phyloP scores from a whole-genome alignment of 2,329 filamentous ascomycete species.

The Hortaea werneckii region DNA sequence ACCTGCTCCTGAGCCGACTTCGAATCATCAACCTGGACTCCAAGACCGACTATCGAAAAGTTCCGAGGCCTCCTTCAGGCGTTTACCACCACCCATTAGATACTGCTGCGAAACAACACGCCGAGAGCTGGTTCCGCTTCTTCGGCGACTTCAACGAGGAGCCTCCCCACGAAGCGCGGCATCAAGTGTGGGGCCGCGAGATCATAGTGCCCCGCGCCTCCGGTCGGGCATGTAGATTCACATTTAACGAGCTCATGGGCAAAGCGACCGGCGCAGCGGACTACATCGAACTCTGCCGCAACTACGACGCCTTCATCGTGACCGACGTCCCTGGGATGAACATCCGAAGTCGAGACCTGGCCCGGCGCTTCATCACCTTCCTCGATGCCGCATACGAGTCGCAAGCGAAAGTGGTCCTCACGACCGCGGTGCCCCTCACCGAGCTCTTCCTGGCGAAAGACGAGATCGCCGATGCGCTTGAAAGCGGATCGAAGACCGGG shows the following conservation, averaged over 20 bases:
- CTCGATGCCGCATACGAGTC: constrained; percentile 92
- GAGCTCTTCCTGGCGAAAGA: constrained; percentile 57
- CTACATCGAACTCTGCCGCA: constrained; percentile 81
- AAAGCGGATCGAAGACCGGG: constrained; percentile 16
- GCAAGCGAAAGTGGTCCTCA: constrained; percentile 89
- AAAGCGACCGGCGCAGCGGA: constrained; percentile 84
- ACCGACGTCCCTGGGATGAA: constrained; percentile 91
- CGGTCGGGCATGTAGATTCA: constrained; percentile 81
- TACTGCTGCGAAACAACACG: constrained; percentile 64
- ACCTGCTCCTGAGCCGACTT: constrained; percentile 73
- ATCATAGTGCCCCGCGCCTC: constrained; percentile 81
- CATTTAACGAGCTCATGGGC: constrained; percentile 84
- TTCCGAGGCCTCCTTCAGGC: constrained; percentile 80
- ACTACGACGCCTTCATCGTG: constrained; percentile 86
- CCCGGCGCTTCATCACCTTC: constrained; percentile 90
- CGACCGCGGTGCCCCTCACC: constrained; percentile 71
- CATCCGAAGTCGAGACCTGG: constrained; percentile 72
- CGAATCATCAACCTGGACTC: constrained; percentile 92
- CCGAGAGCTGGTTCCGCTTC: constrained; percentile 91
- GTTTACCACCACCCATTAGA: constrained; percentile 90
- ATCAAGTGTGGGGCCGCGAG: constrained; percentile 85
- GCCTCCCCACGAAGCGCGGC: constrained; percentile 66
- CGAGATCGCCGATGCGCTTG: constrained; percentile 37
- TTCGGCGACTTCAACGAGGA: constrained; percentile 71
- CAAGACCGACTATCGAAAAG: constrained; percentile 92